phyloP scores from a whole-genome alignment of 2,329 filamentous ascomycete genomes.

The Fusarium sp. region DNA sequence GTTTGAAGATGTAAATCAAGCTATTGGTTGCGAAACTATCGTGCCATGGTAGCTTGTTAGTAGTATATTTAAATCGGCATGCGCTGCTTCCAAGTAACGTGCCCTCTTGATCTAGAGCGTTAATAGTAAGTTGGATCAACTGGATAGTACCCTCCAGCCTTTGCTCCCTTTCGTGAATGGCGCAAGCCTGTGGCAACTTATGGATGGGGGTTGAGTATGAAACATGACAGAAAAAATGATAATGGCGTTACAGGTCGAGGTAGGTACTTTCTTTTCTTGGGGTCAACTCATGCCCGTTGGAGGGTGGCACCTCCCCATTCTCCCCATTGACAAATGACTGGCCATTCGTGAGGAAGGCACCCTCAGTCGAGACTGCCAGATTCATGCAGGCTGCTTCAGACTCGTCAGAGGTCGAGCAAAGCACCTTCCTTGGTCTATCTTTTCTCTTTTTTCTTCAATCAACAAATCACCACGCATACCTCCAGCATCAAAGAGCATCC shows the following conservation, averaged over 20 bases:
- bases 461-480: background rate
- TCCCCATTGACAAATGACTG: background rate
- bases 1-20: background rate
- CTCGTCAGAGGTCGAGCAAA: background rate
- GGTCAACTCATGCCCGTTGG: background rate
- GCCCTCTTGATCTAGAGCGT: conserved; percentile 4
- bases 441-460: background rate
- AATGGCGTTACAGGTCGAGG: conserved; percentile 3
- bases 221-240: conserved; percentile 10
- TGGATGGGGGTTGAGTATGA: background rate
- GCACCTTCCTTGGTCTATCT: background rate
- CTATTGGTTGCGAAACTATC: background rate
- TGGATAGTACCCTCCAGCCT: background rate
- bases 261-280: conserved; percentile 5
- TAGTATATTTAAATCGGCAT: conserved; percentile 7
- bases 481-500: background rate
- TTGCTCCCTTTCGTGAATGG: background rate
- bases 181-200: background rate
- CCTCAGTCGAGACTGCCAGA: conserved; percentile 11
- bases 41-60: background rate
- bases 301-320: background rate
- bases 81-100: conserved; percentile 3
- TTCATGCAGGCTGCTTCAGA: conserved; percentile 11
- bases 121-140: background rate
- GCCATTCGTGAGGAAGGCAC: conserved; percentile 11